Evolutionary conservation across 192 early-diverging fungal genomes (phyloP), one percentile per base, ranked within the genome.

Genomic region (Backusella mclennaniae): DNA sequence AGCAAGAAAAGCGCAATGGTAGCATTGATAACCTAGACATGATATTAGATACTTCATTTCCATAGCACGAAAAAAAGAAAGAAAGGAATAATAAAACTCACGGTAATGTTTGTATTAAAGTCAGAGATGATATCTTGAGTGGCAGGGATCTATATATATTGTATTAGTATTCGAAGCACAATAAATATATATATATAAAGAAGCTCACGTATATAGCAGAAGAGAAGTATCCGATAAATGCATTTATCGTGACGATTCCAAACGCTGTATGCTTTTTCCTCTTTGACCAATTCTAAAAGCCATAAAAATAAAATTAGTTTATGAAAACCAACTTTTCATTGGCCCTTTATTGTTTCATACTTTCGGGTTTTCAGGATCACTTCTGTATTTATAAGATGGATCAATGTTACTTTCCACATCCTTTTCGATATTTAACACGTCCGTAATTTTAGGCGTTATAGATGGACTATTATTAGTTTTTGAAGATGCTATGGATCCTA

Each of bases 221-320:
- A 19, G 77, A 73, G 23, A 78, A 78, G 29, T 78, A 78, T 36
- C 77, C 71, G 29, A 78, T 69, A 38, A 78, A 73, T 66, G 71
- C 38, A 73, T 68, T 73, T 15, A 74, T 26, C 1, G 66, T 9
- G 2, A 74, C 66, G 12, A 79, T 7, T 3, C 17, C 31, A 12
- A 79, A 35, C 17, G 38, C 49, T 5, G 35, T 15, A 12, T 35
- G 69, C 39, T 74, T 79, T 49, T 67, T 67, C 26, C 31, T 21
- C 9, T n/a, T 38, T 5, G 77, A 14, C 77, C 77, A 79, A 26
- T 71, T 73, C 77, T 79, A 42, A 49, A 19, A 49, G n/a, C 9
- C 38, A 39, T 39, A 12, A 39, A 39, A 39, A 11, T 1, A 39
- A 39, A 39, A 39, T 39, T 1, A 39, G 11, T 39, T 1, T 39